Evolutionary conservation across 176 grass and related monocot species (phyloP).

Genomic region (Eremochloa ophiuroides): DNA sequence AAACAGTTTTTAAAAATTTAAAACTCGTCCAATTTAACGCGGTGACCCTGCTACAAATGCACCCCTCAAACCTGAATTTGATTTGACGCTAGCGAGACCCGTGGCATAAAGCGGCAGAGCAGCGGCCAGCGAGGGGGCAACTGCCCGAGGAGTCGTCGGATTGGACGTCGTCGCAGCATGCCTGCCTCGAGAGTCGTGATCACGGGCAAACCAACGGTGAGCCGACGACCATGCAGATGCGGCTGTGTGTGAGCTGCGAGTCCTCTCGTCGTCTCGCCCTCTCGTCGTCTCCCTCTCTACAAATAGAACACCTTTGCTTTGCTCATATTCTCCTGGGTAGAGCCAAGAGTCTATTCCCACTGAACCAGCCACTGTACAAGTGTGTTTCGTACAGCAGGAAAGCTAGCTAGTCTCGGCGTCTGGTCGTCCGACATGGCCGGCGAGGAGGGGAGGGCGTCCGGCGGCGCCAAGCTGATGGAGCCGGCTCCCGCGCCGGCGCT

Average conservation of each 20-base stretch:
- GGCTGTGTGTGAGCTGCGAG: too few relatives aligned
- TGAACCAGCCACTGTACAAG: neutral
- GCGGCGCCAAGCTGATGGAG: neutral
- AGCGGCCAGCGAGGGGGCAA: too few relatives aligned
- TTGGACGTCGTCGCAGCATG: slow-evolving; percentile 12
- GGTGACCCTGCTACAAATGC: neutral
- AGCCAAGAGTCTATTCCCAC: neutral
- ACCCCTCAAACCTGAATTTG: neutral
- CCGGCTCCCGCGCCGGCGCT: neutral
- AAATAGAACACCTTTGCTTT: too few relatives aligned
- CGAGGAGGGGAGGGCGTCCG: neutral
- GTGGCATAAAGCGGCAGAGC: slow-evolving; percentile 1
- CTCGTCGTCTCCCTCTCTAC: too few relatives aligned
- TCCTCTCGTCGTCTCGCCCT: too few relatives aligned
- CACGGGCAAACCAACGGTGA: neutral
- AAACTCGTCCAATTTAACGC: too few relatives aligned
- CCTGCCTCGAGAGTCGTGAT: neutral
- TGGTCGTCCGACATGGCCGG: neutral
- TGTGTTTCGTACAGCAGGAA: neutral
- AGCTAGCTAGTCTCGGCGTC: neutral
- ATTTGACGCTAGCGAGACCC: slow-evolving; percentile 3
- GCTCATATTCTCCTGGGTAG: too few relatives aligned
- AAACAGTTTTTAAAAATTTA: too few relatives aligned
- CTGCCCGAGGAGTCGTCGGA: neutral
- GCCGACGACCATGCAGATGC: neutral